phyloP scores from a whole-genome alignment of 23 red algal genomes.

The Chondrus crispus region DNA sequence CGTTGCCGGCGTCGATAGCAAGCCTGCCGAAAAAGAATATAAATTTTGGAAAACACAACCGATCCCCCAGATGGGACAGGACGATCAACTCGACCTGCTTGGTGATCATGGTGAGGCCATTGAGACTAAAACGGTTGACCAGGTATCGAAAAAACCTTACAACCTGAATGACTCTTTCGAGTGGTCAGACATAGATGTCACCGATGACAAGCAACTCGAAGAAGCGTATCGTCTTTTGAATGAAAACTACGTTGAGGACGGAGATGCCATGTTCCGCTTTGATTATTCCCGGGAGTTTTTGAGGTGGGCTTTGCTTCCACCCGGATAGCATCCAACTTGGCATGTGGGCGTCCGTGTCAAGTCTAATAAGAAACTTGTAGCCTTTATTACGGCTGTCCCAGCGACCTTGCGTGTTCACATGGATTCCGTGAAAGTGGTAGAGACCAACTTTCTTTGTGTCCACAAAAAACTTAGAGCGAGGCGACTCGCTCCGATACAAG shows the following conservation, averaged over 20 bases:
- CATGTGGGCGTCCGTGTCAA: conserved; percentile 91
- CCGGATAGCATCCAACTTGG: conserved; percentile 85
- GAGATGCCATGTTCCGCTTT: conserved; percentile 95
- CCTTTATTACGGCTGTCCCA: conserved; percentile 90
- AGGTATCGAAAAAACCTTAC: conserved; percentile 71
- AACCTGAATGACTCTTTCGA: conserved; percentile 74
- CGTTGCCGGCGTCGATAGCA: neutral
- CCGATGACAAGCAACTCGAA: conserved; percentile 59
- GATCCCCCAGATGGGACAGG: conserved; percentile 50
- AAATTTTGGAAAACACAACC: conserved; percentile 86
- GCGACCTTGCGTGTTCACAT: conserved; percentile 36
- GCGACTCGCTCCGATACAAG: conserved; percentile 91
- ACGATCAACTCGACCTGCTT: neutral
- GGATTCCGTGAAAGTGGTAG: conserved; percentile 29
- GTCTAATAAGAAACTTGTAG: conserved; percentile 75
- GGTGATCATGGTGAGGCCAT: conserved; percentile 25
- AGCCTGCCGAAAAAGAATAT: conserved; percentile 12
- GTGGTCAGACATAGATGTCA: conserved; percentile 80
- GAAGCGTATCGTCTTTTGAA: conserved; percentile 86
- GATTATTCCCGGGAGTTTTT: conserved; percentile 93
- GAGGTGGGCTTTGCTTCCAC: conserved; percentile 89
- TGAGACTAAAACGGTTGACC: conserved; percentile 6
- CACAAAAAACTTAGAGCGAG: conserved; percentile 95
- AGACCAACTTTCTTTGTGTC: conserved; percentile 98
- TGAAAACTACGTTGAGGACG: conserved; percentile 97